phyloP scores from a whole-genome alignment of 1,284 basidiomycete genomes.

The Lentinula novae-zelandiae region DNA sequence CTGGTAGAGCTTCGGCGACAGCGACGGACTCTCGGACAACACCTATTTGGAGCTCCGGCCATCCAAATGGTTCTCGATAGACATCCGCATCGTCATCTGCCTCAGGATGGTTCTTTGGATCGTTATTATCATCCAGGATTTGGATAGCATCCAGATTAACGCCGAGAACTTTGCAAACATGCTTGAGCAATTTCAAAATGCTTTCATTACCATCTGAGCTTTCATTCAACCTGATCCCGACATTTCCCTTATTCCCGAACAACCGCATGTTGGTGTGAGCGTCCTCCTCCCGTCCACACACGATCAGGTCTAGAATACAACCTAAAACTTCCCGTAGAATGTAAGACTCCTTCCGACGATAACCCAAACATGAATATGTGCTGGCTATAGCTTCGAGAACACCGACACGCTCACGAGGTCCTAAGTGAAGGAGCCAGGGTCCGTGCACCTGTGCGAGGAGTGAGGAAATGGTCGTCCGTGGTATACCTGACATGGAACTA shows the following conservation, averaged over 20 bases:
- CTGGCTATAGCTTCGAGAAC: slow-evolving; percentile 69
- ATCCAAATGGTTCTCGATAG: slow-evolving; percentile 67
- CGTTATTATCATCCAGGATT: slow-evolving; percentile 32
- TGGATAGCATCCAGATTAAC: slow-evolving; percentile 70
- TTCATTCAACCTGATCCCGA: slow-evolving; percentile 71
- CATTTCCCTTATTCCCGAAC: slow-evolving; percentile 39
- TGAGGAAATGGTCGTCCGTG: slow-evolving; percentile 62
- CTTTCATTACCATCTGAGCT: slow-evolving; percentile 76
- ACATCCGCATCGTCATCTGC: slow-evolving; percentile 36
- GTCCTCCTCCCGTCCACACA: slow-evolving; percentile 72
- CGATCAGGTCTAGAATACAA: slow-evolving; percentile 74
- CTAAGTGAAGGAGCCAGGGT: slow-evolving; percentile 82
- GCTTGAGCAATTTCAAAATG: slow-evolving; percentile 67
- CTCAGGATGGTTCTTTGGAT: slow-evolving; percentile 9
- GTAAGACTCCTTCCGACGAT: slow-evolving; percentile 82
- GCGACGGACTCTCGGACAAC: slow-evolving; percentile 88
- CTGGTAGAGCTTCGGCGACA: slow-evolving; percentile 88
- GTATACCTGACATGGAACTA: slow-evolving; percentile 62
- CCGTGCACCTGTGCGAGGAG: slow-evolving; percentile 71
- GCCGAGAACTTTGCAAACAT: slow-evolving; percentile 76
- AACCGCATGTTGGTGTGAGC: slow-evolving; percentile 34
- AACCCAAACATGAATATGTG: slow-evolving; percentile 75
- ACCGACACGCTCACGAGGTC: slow-evolving; percentile 68
- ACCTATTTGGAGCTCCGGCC: slow-evolving; percentile 91
- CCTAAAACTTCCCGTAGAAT: slow-evolving; percentile 82